A percentile compares a stretch with the other conserved stretches of the same genome.
phyloP scores from a whole-genome alignment of 2,329 filamentous ascomycete genomes.

The Penicillium sp. region DNA sequence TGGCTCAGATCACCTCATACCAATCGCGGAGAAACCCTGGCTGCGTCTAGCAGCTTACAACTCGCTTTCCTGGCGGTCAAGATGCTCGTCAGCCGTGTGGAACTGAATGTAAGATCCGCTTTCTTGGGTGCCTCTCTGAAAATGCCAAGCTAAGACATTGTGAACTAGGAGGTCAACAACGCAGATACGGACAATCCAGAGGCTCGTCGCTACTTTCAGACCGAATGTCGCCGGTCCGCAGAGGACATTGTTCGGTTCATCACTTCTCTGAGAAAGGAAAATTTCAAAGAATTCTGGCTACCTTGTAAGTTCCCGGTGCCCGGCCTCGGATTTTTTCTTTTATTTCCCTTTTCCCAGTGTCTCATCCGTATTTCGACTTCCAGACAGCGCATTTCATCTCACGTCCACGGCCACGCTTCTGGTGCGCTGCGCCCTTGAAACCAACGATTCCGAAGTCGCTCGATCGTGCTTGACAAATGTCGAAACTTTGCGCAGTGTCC shows the following conservation, averaged over 20 bases:
- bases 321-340: too few relatives aligned
- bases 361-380: not conserved
- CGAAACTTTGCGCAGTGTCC: constrained; percentile 43
- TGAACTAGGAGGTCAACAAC: constrained; percentile 38
- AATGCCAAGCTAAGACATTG: constrained; percentile 6
- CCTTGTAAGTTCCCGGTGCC: constrained; percentile 29
- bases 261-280: constrained; percentile 40
- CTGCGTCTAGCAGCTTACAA: constrained; percentile 41
- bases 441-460: constrained; percentile 42
- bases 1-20: constrained; percentile 36
- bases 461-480: constrained; percentile 44
- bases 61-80: constrained; percentile 42
- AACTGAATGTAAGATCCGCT: constrained; percentile 37
- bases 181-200: constrained; percentile 42
- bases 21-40: constrained; percentile 30
- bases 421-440: constrained; percentile 48
- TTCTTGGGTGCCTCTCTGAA: not conserved
- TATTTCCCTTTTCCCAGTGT: too few relatives aligned
- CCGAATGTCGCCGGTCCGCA: constrained; percentile 40
- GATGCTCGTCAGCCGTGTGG: constrained; percentile 44
- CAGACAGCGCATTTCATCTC: constrained; percentile 48
- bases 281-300: constrained; percentile 51
- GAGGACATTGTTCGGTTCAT: constrained; percentile 48
- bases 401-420: constrained; percentile 51
- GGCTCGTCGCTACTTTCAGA: constrained; percentile 45